Percentiles rank a stretch among this genome's conserved stretches.
These are phyloP conservation scores for Phylloporus arenicola DNA, from an alignment of 768 basidiomycete genomes.

Conservation along the genomic window DNA sequence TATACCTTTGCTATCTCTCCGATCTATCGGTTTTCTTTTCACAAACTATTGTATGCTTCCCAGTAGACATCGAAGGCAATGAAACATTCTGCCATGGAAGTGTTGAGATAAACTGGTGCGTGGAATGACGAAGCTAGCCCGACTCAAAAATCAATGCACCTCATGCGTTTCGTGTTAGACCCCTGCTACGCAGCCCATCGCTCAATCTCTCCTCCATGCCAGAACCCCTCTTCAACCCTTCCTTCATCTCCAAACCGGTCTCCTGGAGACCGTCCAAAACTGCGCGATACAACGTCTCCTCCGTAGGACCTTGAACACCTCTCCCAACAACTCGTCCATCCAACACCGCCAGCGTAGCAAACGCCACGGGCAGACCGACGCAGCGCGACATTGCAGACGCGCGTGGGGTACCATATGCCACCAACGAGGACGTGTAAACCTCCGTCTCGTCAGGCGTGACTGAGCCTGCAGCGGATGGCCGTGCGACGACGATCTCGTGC, in stretches of 20 bases:
- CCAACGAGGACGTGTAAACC: slow-evolving; percentile 62
- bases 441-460: slow-evolving; percentile 31
- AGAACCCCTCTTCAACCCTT: slow-evolving; percentile 35
- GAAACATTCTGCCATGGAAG: not conserved
- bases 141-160: not conserved
- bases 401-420: slow-evolving; percentile 51
- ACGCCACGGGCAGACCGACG: slow-evolving; percentile 83
- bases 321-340: slow-evolving; percentile 49
- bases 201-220: slow-evolving; percentile 41
- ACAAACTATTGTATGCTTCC: not conserved
- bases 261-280: slow-evolving; percentile 59
- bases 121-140: not conserved
- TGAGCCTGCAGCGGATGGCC: slow-evolving; percentile 1
- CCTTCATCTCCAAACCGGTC: slow-evolving; percentile 38
- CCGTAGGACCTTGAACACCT: slow-evolving; percentile 69
- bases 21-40: not conserved
- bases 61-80: not conserved
- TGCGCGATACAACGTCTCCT: slow-evolving; percentile 52
- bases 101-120: not conserved
- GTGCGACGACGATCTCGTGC: slow-evolving; percentile 67
- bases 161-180: not conserved
- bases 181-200: slow-evolving; percentile 15
- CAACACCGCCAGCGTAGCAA: slow-evolving; percentile 67
- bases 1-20: slow-evolving; percentile 1
- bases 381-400: slow-evolving; percentile 87